phyloP scores from a whole-genome alignment of 75 land plant genomes.

The Selaginella tamariscina region DNA sequence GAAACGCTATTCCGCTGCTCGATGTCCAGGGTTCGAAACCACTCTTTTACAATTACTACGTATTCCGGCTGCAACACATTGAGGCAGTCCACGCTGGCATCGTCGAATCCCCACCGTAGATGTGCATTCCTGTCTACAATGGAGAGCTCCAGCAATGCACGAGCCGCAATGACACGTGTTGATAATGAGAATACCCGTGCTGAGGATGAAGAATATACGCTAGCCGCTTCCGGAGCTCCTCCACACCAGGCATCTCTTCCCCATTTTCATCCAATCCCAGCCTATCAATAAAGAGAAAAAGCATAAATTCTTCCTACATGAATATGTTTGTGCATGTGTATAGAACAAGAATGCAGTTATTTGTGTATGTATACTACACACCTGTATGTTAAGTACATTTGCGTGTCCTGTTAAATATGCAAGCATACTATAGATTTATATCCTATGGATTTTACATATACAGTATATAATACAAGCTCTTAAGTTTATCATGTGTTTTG shows the following conservation, averaged over 20 bases:
- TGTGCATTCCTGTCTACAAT: background rate
- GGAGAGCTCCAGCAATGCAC: background rate
- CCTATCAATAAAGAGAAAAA: slow-evolving; percentile 3
- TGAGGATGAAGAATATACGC: background rate
- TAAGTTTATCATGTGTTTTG: no score
- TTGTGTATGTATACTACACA: no score
- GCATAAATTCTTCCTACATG: background rate
- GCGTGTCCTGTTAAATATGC: no score
- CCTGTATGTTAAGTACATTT: no score
- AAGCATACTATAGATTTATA: no score
- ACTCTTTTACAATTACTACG: background rate
- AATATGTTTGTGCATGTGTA: no score
- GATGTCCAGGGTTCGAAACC: slow-evolving; percentile 8
- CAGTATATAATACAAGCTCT: no score
- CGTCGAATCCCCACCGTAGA: background rate
- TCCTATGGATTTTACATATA: no score
- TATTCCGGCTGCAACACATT: background rate
- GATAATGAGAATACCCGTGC: slow-evolving; percentile 1
- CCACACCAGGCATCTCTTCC: slow-evolving; percentile 15
- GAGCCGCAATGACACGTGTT: slow-evolving; percentile 7
- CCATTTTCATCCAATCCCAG: slow-evolving; percentile 3
- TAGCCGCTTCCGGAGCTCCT: background rate
- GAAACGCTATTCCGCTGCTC: background rate
- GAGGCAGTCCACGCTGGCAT: background rate
- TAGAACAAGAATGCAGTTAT: no score